Conservation (phyloP, 2,329 filamentous ascomycete genomes). For the Fusarium bactridioides region DNA sequence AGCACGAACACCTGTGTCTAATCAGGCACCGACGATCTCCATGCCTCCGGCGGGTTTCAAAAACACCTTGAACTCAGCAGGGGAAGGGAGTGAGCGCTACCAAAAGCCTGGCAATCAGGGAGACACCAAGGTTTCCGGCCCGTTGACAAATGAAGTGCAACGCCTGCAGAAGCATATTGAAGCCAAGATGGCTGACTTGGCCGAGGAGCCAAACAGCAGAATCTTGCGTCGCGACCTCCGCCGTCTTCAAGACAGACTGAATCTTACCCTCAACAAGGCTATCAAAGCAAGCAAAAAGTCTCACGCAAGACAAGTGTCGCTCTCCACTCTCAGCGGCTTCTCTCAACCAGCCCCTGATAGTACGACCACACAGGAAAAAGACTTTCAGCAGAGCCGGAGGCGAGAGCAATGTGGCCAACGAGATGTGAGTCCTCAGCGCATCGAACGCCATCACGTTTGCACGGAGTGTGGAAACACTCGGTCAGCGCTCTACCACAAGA, state of each 20-base stretch:
- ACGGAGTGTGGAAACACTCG: slow-evolving; percentile 48
- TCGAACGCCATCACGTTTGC: slow-evolving; percentile 46
- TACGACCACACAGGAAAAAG: not conserved
- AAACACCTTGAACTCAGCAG: not conserved
- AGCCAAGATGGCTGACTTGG: slow-evolving; percentile 36
- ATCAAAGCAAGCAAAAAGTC: slow-evolving; percentile 16
- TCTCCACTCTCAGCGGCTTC: not conserved
- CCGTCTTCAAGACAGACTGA: slow-evolving; percentile 43
- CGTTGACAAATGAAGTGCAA: slow-evolving; percentile 34
- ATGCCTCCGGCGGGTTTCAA: not conserved
- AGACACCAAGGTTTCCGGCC: not conserved
- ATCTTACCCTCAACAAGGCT: slow-evolving; percentile 41
- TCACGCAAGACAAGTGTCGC: not conserved
- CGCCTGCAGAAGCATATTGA: slow-evolving; percentile 42
- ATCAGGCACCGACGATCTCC: not conserved
- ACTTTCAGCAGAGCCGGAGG: not conserved
- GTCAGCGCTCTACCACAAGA: slow-evolving; percentile 47
- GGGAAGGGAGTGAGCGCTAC: not conserved
- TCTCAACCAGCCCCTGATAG: not conserved
- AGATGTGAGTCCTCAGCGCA: slow-evolving; percentile 31
- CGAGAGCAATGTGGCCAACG: not conserved
- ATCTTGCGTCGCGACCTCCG: slow-evolving; percentile 37
- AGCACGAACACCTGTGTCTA: not conserved
- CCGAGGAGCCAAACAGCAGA: slow-evolving; percentile 32
- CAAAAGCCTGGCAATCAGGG: not conserved